Percentiles rank a stretch among this genome's conserved stretches.
Evolutionary conservation across 768 basidiomycete genomes (phyloP).

Genomic region (Mrakia gelida): DNA sequence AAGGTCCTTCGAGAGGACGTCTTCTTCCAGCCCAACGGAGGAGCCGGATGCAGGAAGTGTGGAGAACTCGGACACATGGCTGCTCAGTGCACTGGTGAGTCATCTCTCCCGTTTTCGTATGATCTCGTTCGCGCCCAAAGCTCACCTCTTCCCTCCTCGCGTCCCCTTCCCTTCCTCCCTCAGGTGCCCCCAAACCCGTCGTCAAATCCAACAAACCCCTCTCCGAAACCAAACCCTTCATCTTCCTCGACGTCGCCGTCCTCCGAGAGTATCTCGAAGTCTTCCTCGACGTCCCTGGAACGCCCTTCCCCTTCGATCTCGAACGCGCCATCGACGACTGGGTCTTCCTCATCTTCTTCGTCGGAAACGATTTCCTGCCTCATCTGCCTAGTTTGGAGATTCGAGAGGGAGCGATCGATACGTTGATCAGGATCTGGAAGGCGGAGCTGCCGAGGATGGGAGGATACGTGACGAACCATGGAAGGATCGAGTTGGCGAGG

Average conservation of each 20-base stretch:
- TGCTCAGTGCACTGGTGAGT: constrained; percentile 76
- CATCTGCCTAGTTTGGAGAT: constrained; percentile 98
- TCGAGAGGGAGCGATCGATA: constrained; percentile 98
- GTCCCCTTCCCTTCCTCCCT: background rate
- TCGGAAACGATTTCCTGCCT: constrained; percentile 98
- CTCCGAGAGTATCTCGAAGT: constrained; percentile 96
- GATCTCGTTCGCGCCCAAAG: background rate
- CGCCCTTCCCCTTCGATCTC: constrained; percentile 80
- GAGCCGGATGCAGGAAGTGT: constrained; percentile 77
- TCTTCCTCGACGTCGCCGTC: constrained; percentile 94
- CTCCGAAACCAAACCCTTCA: constrained; percentile 84
- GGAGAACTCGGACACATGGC: constrained; percentile 93
- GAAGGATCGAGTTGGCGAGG: constrained; percentile 74
- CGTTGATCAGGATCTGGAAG: constrained; percentile 92
- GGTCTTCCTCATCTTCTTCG: constrained; percentile 99
- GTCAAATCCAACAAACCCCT: constrained; percentile 44
- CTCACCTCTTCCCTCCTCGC: background rate
- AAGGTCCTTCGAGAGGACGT: constrained; percentile 97
- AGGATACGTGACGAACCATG: constrained; percentile 92
- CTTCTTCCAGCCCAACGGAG: constrained; percentile 64
- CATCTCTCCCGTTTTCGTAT: background rate
- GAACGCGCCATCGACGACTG: constrained; percentile 99
- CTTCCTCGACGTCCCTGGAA: constrained; percentile 77
- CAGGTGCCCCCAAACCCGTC: constrained; percentile 13
- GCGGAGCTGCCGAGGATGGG: constrained; percentile 90